phyloP scores from a whole-genome alignment of 305 asterid species.

The Fraxinus floribunda region DNA sequence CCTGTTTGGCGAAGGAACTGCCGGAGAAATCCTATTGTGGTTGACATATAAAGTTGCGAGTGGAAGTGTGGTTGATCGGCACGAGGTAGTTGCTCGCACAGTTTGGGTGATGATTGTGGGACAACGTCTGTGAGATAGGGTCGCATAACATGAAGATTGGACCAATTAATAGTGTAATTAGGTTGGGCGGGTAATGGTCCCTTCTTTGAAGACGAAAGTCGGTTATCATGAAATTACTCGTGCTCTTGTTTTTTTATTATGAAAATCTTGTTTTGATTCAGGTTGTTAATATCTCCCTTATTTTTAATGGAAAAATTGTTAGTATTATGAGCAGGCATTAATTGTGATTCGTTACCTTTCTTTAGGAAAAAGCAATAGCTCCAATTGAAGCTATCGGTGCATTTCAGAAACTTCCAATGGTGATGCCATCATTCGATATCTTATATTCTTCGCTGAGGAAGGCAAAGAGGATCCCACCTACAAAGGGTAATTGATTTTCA shows the following conservation, averaged over 20 bases:
- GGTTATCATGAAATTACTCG: not conserved
- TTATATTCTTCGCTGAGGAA: slow-evolving; percentile 74
- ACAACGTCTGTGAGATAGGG: no score
- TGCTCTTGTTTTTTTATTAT: not conserved
- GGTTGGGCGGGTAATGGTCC: no score
- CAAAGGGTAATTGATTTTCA: slow-evolving; percentile 60
- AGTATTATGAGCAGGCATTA: not conserved
- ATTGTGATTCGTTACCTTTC: slow-evolving; percentile 14
- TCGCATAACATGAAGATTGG: no score
- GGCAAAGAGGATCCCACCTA: slow-evolving; percentile 78
- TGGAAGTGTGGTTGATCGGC: no score
- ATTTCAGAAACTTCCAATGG: slow-evolving; percentile 97
- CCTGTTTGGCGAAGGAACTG: slow-evolving; percentile 65
- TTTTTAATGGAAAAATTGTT: not conserved
- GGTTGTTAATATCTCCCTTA: not conserved
- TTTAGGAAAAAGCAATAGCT: slow-evolving; percentile 45
- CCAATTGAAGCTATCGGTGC: slow-evolving; percentile 73
- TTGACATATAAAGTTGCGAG: slow-evolving; percentile 69
- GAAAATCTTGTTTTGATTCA: not conserved
- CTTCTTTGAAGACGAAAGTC: not conserved
- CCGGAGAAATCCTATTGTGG: slow-evolving; percentile 81
- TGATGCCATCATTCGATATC: slow-evolving; percentile 84
- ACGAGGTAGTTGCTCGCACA: no score
- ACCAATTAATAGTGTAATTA: no score
- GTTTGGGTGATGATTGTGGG: no score